These are phyloP conservation scores for Heliamphora exappendiculata DNA, from an alignment of 148 eudicot genomes.

Conservation along the genomic window DNA sequence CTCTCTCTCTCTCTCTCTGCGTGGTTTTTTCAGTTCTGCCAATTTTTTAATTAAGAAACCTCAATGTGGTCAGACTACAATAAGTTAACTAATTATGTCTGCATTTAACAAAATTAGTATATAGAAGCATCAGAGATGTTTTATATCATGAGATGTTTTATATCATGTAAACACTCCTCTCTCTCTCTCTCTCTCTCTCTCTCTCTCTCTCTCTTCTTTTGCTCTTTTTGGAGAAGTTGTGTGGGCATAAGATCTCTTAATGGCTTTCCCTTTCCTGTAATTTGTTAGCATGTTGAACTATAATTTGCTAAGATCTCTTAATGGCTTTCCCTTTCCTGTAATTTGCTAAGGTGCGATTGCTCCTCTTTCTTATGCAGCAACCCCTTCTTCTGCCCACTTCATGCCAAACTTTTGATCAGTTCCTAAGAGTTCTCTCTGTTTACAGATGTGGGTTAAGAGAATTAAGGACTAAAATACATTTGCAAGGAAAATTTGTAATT, in stretches of 20 bases:
- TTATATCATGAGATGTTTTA: background rate
- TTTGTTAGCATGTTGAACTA: background rate
- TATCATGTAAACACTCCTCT: no score
- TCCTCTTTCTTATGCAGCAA: background rate
- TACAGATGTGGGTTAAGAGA: background rate
- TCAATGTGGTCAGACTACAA: background rate
- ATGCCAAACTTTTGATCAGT: background rate
- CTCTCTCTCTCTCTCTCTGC: no score
- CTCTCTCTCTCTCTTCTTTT: no score
- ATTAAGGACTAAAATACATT: background rate
- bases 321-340: no score
- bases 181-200: no score
- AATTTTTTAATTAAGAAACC: background rate
- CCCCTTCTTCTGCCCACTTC: background rate
- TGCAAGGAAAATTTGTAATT: background rate
- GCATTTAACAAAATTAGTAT: no score
- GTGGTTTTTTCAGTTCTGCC: background rate
- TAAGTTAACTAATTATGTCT: background rate
- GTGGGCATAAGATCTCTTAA: no score
- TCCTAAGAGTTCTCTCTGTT: background rate
- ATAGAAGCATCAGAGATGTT: background rate
- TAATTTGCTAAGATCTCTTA: background rate
- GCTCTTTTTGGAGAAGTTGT: no score
- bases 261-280: background rate
- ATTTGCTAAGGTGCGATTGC: no score